Evolutionary conservation across 2,329 filamentous ascomycete genomes (phyloP), one percentile per base, ranked within the genome.

Genomic region (Mycosphaerella arachidis): DNA sequence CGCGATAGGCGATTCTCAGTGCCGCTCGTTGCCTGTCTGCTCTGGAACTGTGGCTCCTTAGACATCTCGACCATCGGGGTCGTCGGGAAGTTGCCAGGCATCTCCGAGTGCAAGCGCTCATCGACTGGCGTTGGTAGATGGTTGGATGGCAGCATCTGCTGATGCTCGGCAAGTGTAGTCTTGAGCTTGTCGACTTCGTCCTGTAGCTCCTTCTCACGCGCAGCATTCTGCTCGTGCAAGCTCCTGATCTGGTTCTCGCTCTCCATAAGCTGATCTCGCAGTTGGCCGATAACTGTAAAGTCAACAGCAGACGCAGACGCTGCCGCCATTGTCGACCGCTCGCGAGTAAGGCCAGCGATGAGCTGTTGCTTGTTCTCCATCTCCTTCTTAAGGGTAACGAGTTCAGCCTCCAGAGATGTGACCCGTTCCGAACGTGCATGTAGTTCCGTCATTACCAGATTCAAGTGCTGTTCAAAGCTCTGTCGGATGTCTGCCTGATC

Each of bases 311-410:
- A 63, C 12, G 63, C 66, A 40, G 89, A 89, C 2, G 82, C 81
- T 73, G 81, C 84, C 73, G 93, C 91, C 77, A 97, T 82, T 76
- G 92, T 97, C 3, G 91, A 93, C 60, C 95, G 84, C 75, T 99
- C 95, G 56, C 94, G 88, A 3, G 94, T 96, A 64, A 99, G 81
- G 6, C 94, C 94, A 31, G 91, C 91, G 68, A 99, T 97, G 71
- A 99, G 92, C 31, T 91, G 90, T 81, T 93, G 92, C 83, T 99
- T 99, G 63, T 85, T 87, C 72, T 99, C 94, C 88, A 97, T 96
- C 75, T 99, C 94, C 78, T 92, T 96, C 79, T 91, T 94, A 24
- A 92, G 85, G 4, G 86, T 87, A 29, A 86, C 81, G 58, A 97
- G 84, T 67, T 96, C 93, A 6, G 86, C 86, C 74, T 99, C 94